Percentiles rank a stretch among this genome's conserved stretches.
These are phyloP conservation scores for Gentiana macrophylla DNA, from an alignment of 257 asterid species.

Conservation along the genomic window DNA sequence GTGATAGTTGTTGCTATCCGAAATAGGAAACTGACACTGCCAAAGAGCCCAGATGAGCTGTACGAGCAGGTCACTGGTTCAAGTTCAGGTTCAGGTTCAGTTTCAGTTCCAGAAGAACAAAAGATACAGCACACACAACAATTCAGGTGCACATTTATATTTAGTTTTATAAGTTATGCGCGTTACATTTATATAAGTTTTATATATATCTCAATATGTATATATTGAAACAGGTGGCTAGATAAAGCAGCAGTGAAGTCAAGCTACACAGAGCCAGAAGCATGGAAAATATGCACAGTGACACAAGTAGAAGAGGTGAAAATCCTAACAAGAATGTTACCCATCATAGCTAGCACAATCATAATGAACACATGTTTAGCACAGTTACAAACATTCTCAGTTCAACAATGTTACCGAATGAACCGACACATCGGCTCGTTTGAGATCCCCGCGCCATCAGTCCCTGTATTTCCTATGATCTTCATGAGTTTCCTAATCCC, in stretches of 20 bases:
- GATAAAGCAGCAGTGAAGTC: conserved; percentile 61
- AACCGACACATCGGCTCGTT: conserved; percentile 43
- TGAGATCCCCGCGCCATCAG: conserved; percentile 48
- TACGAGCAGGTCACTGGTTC: conserved; percentile 12
- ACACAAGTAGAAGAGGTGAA: conserved; percentile 69
- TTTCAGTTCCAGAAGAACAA: too few species aligned
- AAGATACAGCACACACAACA: conserved; percentile 7
- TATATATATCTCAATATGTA: not conserved
- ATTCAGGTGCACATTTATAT: not conserved
- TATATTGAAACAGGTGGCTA: conserved; percentile 25
- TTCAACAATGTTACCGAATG: conserved; percentile 52
- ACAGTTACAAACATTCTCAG: conserved; percentile 72
- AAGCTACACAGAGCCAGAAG: conserved; percentile 8
- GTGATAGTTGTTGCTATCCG: conserved; percentile 22
- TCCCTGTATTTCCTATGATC: conserved; percentile 53
- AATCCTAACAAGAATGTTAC: conserved; percentile 48
- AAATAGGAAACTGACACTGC: conserved; percentile 24
- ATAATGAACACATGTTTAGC: conserved; percentile 69
- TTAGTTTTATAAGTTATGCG: not conserved
- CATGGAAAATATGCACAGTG: conserved; percentile 52
- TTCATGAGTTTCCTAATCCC: conserved; percentile 63
- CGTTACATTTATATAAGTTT: too few species aligned
- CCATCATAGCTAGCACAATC: conserved; percentile 63
- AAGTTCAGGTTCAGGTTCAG: not conserved
- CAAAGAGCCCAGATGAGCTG: conserved; percentile 8